Conservation (phyloP, 306 rosid species). For the Myrica gale region DNA sequence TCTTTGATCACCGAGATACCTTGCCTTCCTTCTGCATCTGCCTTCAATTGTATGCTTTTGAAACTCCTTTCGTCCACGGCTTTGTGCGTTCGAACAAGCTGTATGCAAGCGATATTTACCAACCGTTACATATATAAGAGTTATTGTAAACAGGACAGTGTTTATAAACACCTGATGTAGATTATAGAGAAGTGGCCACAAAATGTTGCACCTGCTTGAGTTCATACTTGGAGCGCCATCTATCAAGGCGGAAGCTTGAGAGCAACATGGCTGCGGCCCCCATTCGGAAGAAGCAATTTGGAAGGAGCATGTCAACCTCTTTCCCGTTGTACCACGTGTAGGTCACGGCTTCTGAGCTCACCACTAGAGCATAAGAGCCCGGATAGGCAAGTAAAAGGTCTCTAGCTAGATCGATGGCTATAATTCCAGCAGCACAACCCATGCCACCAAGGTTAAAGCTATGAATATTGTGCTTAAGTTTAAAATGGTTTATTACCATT, state of each 20-base stretch:
- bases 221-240: slow-evolving; percentile 70
- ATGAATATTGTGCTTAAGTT: slow-evolving; percentile 53
- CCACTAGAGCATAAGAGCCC: slow-evolving; percentile 54
- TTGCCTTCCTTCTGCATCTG: slow-evolving; percentile 46
- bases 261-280: slow-evolving; percentile 64
- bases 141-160: neutral
- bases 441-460: slow-evolving; percentile 72
- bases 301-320: slow-evolving; percentile 47
- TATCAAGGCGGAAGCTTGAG: slow-evolving; percentile 41
- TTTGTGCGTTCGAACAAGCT: slow-evolving; percentile 63
- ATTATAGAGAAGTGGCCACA: neutral
- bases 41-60: slow-evolving; percentile 46
- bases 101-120: neutral
- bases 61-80: slow-evolving; percentile 53
- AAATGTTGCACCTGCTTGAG: slow-evolving; percentile 46
- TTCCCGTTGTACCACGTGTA: slow-evolving; percentile 61
- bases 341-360: slow-evolving; percentile 61
- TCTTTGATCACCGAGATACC: slow-evolving; percentile 50
- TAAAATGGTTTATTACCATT: slow-evolving; percentile 57
- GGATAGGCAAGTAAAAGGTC: slow-evolving; percentile 62
- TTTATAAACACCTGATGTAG: neutral
- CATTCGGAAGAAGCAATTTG: slow-evolving; percentile 76
- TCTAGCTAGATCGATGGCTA: slow-evolving; percentile 61
- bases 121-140: no score
- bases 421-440: slow-evolving; percentile 76